A percentile compares a stretch with the other conserved stretches of the same genome.
Conservation (phyloP, 345 rosid genomes). For the Erysimum cheiranthoides region DNA sequence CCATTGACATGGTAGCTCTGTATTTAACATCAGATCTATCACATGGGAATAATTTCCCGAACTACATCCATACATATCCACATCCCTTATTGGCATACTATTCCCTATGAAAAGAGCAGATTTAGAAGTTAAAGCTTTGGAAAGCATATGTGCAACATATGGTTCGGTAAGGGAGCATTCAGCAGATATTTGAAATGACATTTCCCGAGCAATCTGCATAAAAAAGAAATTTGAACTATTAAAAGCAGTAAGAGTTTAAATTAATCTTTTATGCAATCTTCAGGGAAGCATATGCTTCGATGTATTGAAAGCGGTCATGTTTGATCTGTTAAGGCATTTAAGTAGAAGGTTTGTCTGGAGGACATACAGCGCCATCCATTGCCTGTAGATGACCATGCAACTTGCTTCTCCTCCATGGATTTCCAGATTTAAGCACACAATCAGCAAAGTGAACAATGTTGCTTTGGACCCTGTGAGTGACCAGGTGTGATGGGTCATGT, state of each 20-base stretch:
- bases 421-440: conserved; percentile 55
- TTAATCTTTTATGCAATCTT: conserved; percentile 1
- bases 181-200: conserved; percentile 70
- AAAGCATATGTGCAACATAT: conserved; percentile 68
- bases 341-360: conserved; percentile 35
- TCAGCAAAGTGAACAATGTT: conserved; percentile 66
- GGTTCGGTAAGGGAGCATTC: conserved; percentile 79
- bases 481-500: conserved; percentile 92
- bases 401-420: conserved; percentile 52
- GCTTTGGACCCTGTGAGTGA: conserved; percentile 89
- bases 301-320: conserved; percentile 13
- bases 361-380: conserved; percentile 64
- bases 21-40: conserved; percentile 51
- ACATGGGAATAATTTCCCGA: conserved; percentile 43
- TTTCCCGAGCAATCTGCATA: conserved; percentile 72
- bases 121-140: conserved; percentile 61
- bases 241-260: conserved; percentile 16
- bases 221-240: conserved; percentile 26
- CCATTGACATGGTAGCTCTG: conserved; percentile 60
- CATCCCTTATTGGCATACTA: conserved; percentile 96
- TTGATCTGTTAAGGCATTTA: conserved; percentile 14
- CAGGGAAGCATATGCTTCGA: conserved; percentile 11
- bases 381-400: conserved; percentile 59
- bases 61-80: conserved; percentile 82
- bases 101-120: conserved; percentile 90